Evolutionary conservation across 306 rosid species (phyloP).

Genomic region (Chamaecrista fasciculata): DNA sequence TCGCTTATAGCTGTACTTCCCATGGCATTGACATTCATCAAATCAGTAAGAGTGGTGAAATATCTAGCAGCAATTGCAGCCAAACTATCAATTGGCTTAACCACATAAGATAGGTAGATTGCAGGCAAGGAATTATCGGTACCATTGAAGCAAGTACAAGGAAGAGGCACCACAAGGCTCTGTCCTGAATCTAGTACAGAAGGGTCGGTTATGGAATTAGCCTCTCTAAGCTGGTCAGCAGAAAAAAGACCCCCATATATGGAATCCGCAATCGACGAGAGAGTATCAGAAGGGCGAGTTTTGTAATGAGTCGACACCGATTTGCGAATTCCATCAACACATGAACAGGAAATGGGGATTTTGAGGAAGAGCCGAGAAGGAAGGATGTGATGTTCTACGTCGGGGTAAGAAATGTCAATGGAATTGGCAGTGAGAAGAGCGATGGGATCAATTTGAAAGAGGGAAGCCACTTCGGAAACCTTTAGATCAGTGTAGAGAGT

Average conservation of each 20-base stretch:
- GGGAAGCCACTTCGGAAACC: constrained; percentile 74
- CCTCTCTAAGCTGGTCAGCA: constrained; percentile 73
- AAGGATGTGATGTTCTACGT: constrained; percentile 73
- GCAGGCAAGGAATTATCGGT: constrained; percentile 72
- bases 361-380: constrained; percentile 70
- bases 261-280: constrained; percentile 61
- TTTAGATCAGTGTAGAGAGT: constrained; percentile 77
- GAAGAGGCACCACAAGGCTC: constrained; percentile 68
- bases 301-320: constrained; percentile 68
- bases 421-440: constrained; percentile 71
- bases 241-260: constrained; percentile 67
- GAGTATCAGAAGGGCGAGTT: constrained; percentile 63
- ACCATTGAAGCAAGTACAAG: constrained; percentile 78
- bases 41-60: constrained; percentile 65
- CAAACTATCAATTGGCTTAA: constrained; percentile 51
- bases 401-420: constrained; percentile 72
- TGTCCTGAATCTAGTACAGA: constrained; percentile 66
- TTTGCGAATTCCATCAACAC: constrained; percentile 79
- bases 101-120: constrained; percentile 73
- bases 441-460: constrained; percentile 71
- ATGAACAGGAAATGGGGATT: constrained; percentile 63
- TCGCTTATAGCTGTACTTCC: constrained; percentile 54
- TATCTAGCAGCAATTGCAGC: constrained; percentile 57
- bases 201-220: constrained; percentile 68
- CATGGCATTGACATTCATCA: constrained; percentile 86